Evolutionary conservation across 1,139 yeast genomes (phyloP).

Genomic region (Chernovozyma aurita): DNA sequence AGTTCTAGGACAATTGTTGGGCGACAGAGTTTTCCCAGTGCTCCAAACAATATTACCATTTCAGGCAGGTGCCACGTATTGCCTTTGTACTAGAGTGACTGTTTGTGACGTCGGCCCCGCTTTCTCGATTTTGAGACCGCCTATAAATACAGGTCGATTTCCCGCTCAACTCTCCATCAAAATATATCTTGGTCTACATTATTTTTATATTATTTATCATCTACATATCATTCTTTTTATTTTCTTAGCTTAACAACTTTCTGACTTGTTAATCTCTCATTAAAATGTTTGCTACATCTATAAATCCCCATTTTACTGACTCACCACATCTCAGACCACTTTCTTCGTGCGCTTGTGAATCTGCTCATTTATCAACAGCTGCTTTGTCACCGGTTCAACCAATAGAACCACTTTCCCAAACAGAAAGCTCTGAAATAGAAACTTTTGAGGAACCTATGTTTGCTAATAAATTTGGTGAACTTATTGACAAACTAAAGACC

Average conservation of each 20-base stretch:
- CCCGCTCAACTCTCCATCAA: background rate
- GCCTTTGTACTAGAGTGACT: background rate
- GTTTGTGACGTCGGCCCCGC: background rate
- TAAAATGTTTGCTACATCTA: background rate
- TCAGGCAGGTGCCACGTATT: background rate
- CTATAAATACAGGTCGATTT: background rate
- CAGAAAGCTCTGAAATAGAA: background rate
- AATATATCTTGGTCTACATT: too few species aligned
- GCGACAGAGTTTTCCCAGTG: background rate
- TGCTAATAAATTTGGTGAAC: constrained; percentile 23
- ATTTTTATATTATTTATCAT: too few species aligned
- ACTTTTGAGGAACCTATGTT: constrained; percentile 4
- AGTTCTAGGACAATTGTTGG: too few species aligned
- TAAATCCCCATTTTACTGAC: background rate
- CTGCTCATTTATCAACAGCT: background rate
- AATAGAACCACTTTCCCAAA: background rate
- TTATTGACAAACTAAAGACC: constrained; percentile 26
- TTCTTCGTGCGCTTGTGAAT: constrained; percentile 2
- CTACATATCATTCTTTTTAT: too few species aligned
- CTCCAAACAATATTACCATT: background rate
- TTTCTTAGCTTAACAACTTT: too few species aligned
- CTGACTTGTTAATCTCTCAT: too few species aligned
- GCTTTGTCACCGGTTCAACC: background rate
- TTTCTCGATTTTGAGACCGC: background rate
- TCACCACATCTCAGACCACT: constrained; percentile 5